Base-by-base conservation (phyloP, 1,284 basidiomycete genomes). In the Austropuccinia psidii region DNA sequence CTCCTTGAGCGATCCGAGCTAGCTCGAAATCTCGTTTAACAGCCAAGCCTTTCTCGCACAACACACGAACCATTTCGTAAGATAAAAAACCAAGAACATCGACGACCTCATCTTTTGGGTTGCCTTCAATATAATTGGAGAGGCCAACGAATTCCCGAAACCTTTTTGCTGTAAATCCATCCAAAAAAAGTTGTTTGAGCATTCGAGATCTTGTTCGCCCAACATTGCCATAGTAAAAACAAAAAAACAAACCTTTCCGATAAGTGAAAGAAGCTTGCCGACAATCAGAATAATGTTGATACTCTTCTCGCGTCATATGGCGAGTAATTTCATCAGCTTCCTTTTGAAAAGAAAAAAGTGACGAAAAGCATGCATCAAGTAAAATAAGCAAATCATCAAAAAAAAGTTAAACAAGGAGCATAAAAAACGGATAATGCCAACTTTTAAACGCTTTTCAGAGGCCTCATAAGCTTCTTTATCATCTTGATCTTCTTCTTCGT, bases 211-310 rank as follows among this genome's bases (percentile, higher is more conserved):
- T 11, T n/a, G 19, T 4, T 37, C 39, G 33, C 50, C n/a, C 19
- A 15, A 17, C 29, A 57, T 21, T n/a, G 27, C 60, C n/a, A 29
- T 41, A 17, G 21, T 9, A 21, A 31, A 27, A 21, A 49, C 13
- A 54, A 0, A 31, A 7, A 13, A 43, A 79, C 83, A 54, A 43
- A 90, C 92, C 88, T 87, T 96, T 96, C 61, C 93, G 88, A 81
- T 95, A 97, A 0, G 94, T 96, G 81, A 98, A 98, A 11, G 91
- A 93, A 0, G 95, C 95, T 81, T 97, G 93, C 67, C 95, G 86
- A 83, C 94, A 97, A 79, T 97, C 93, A 1, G 93, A 93, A 80
- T 98, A 98, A 79, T 96, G 93, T 75, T 94, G 90, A 80, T 98
- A 98, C 79, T 98, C 93, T 79, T 97, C 93, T 76, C 91, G 85